Evolutionary conservation across 345 rosid species (phyloP), one percentile per base, ranked within the genome.

Genomic region (Salix purpurea): DNA sequence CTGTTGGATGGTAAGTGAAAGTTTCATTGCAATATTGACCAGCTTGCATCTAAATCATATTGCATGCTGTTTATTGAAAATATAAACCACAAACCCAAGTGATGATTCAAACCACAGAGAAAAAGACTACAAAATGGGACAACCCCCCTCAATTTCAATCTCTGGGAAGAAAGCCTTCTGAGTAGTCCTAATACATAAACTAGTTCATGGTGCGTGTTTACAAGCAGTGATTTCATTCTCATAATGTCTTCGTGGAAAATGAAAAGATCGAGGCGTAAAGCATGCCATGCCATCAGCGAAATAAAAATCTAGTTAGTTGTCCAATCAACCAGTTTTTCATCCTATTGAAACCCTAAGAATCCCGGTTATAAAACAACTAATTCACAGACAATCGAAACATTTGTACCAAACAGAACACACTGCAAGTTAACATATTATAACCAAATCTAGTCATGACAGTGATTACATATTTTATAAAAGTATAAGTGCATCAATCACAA

Each of bases 401-500:
- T 42, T 42, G 14, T 42, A 42, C 46, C 46, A 42, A 42, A 42
- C 46, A 42, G 14, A 42, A 42, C 46, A 42, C 46, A 11, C 14
- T 42, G 46, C 46, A 42, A 42, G 46, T 42, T 42, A 0, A 42
- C 46, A 42, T 42, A 42, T 42, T 42, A 42, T 42, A 42, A 42
- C 46, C 46, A 42, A 42, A 42, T 42, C 46, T 42, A 42, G 46
- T 42, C 46, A 42, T 42, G 13, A 12, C 46, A 10, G 46, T 42
- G 13, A 42, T 42, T 42, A 42, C 46, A 42, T 42, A 42, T 42
- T 42, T 11, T 36, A 42, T 61, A 18, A 24, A 19, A 61, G 14
- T 42, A 70, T 40, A 39, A 39, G 71, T 21, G 71, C 71, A 68
- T 40, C 71, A 39, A 68, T 39, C 40, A 68, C 52, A n/a, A 40